A percentile compares a stretch with the other conserved stretches of the same genome.
phyloP scores from a whole-genome alignment of 2,329 filamentous ascomycete species.

The Trichoderma citrinoviride region DNA sequence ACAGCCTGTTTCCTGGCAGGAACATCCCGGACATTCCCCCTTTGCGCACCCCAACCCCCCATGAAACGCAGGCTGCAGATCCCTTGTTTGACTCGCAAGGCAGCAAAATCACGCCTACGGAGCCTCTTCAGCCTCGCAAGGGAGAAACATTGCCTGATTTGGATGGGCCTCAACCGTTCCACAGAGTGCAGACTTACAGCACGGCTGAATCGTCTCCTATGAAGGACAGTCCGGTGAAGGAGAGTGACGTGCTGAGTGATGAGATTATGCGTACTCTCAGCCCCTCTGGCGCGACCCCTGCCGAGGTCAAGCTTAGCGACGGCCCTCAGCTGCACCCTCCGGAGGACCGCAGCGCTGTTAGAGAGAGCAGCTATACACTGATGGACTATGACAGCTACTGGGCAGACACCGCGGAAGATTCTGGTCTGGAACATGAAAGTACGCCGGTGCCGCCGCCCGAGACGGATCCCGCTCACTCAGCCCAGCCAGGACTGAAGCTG shows the following conservation, averaged over 20 bases:
- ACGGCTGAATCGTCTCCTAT: slow-evolving; percentile 50
- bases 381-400: slow-evolving; percentile 69
- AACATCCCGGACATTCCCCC: slow-evolving; percentile 33
- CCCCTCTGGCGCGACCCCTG: slow-evolving; percentile 38
- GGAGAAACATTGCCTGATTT: slow-evolving; percentile 38
- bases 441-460: background rate
- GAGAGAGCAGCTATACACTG: slow-evolving; percentile 63
- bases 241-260: slow-evolving; percentile 68
- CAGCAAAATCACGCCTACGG: slow-evolving; percentile 40
- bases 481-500: background rate
- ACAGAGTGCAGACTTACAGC: slow-evolving; percentile 46
- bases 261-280: slow-evolving; percentile 72
- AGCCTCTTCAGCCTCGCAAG: slow-evolving; percentile 46
- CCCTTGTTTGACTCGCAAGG: slow-evolving; percentile 18
- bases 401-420: slow-evolving; percentile 39
- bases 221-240: slow-evolving; percentile 65
- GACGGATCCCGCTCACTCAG: background rate
- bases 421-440: background rate
- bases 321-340: slow-evolving; percentile 25
- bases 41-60: slow-evolving; percentile 37
- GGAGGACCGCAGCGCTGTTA: slow-evolving; percentile 23
- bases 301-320: slow-evolving; percentile 23
- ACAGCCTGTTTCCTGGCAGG: slow-evolving; percentile 20
- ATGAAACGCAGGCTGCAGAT: slow-evolving; percentile 1
- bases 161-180: slow-evolving; percentile 35